Evolutionary conservation across 1,139 yeast genomes (phyloP), one percentile per base, ranked within the genome.

Genomic region (Kodamaea derodonti): DNA sequence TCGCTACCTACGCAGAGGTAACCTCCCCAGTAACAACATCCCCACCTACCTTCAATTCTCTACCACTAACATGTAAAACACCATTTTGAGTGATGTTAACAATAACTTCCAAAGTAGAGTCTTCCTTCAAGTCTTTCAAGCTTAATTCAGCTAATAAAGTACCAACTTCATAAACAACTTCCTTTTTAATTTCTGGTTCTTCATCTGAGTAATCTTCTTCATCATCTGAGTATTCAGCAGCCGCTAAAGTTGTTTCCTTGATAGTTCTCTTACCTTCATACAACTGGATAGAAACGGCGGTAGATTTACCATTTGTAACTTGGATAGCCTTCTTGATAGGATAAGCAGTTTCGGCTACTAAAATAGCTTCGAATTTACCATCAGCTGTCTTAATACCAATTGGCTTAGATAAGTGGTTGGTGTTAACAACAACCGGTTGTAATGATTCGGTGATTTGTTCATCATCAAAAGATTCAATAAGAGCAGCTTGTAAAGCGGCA

Each of bases 401-500:
- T 36, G 97, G 82, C 58, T 83, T 80, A 46, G 76, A 58, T 46
- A 88, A 66, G 59, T 94, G 97, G 57, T 88, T 95, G 41, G 96
- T 88, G 69, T 85, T 85, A 47, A 88, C 75, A 42, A 90, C 86
- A 40, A 85, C 77, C 31, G 97, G 94, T 61, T 85, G 84, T 50
- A 83, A 72, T 41, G 95, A 83, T 63, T 88, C 95, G 36, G 73
- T 69, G 51, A 92, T 75, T 65, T 90, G 97, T 36, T 84, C 94
- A 40, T 75, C 86, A 54, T 90, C 97, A 51, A 83, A 87, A 36
- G 79, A 70, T 52, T 86, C 85, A 46, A 90, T 74, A 58, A 94
- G 70, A 28, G 95, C 79, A 34, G 97, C 98, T 72, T 94, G 98
- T 58, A 92, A 75, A 41, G 98, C 97, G 43, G 96, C 95, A 66